Evolutionary conservation across 2,329 filamentous ascomycete species (phyloP), one percentile per base, ranked within the genome.

Genomic region (Pseudopithomyces chartarum): DNA sequence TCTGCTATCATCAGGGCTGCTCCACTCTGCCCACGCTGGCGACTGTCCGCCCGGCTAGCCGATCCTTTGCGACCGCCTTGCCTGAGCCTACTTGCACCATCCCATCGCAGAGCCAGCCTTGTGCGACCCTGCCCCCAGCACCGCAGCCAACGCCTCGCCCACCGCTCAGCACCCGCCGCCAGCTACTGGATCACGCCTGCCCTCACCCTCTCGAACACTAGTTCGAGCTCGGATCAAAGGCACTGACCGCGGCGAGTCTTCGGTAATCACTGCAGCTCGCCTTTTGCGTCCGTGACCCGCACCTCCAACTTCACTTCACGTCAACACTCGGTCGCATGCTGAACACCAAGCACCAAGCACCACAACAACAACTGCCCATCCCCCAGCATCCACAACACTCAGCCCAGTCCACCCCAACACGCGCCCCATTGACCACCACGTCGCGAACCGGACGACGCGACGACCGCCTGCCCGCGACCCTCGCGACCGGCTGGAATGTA

Each of bases 401-500:
- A 43, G n/a, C n/a, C n/a, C 46, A 54, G 50, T 36, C 52, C 45
- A 10, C 38, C 34, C 11, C 51, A 56, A 50, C 46, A 22, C 61
- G 46, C 55, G 56, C 39, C 58, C 66, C 45, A 68, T 72, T 69
- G 66, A 65, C 57, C 65, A 43, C 33, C 54, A 51, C 48, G 59
- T 59, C 50, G 57, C 56, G 54, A 57, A 57, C 55, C 54, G 55
- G 42, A 47, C 47, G 43, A 61, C 57, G 56, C 44, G 46, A 61
- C 58, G 56, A 58, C 56, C 55, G 64, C 60, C 66, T 59, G 61
- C 57, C 64, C 61, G 68, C 68, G 53, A 52, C 49, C 60, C 59
- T 63, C 64, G 71, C 69, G 68, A 32, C 64, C 72, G 68, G 61
- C 66, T 71, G 71, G 69, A 67, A 77, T 77, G 74, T 77, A 75